phyloP scores from a whole-genome alignment of 2,329 filamentous ascomycete genomes.

The Coniella lustricola region DNA sequence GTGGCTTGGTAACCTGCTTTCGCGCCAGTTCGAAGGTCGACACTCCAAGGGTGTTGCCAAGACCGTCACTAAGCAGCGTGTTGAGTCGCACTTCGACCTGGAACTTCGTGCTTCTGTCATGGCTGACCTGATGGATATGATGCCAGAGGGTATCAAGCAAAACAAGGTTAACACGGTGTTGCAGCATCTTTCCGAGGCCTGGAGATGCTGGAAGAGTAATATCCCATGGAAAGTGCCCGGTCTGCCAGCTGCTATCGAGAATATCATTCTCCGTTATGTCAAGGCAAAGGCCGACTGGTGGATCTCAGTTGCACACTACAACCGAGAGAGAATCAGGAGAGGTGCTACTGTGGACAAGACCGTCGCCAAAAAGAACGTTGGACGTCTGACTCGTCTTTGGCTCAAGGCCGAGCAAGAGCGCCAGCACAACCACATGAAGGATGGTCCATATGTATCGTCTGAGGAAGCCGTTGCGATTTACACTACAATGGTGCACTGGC shows the following conservation, averaged over 20 bases:
- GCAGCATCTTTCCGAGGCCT: constrained; percentile 94
- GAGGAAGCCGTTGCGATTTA: constrained; percentile 99
- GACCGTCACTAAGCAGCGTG: constrained; percentile 97
- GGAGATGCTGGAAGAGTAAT: constrained; percentile 99
- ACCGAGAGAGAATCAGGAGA: constrained; percentile 90
- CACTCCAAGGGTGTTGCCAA: constrained; percentile 99
- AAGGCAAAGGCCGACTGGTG: constrained; percentile 99
- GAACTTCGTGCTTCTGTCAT: constrained; percentile 97
- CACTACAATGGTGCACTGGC: constrained; percentile 97
- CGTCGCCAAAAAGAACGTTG: constrained; percentile 97
- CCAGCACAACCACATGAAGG: constrained; percentile 99
- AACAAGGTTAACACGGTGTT: constrained; percentile 98
- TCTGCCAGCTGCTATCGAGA: constrained; percentile 92
- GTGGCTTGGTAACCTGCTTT: constrained; percentile 94
- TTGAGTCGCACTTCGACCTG: constrained; percentile 96
- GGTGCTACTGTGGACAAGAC: constrained; percentile 98
- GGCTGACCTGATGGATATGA: constrained; percentile 99
- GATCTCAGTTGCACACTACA: constrained; percentile 98
- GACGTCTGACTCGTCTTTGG: constrained; percentile 89
- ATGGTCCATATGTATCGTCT: constrained; percentile 95
- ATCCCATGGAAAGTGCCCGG: constrained; percentile 99
- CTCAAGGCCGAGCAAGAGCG: constrained; percentile 96
- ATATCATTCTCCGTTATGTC: constrained; percentile 96
- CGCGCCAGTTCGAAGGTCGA: constrained; percentile 94
- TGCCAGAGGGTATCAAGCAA: constrained; percentile 99